These are phyloP conservation scores for Lizonia empirigonia DNA, from an alignment of 2,329 filamentous ascomycete species.

Conservation along the genomic window DNA sequence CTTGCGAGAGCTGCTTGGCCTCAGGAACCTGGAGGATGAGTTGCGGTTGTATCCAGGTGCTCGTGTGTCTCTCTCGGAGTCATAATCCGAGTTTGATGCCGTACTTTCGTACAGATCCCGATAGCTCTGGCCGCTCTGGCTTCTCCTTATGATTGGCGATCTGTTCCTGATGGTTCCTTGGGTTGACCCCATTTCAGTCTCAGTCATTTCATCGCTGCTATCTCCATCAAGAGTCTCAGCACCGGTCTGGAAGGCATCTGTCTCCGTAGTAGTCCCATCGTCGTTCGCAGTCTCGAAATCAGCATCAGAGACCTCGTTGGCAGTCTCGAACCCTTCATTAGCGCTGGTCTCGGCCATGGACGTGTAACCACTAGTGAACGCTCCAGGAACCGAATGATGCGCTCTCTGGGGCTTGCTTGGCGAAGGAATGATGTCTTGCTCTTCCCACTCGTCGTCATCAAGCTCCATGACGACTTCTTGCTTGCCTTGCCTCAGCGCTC, in stretches of 20 bases:
- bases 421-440: constrained; percentile 65
- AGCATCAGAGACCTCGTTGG: constrained; percentile 71
- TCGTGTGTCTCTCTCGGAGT: constrained; percentile 66
- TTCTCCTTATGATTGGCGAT: constrained; percentile 54
- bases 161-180: constrained; percentile 43
- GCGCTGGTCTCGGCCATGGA: constrained; percentile 49
- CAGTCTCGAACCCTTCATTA: constrained; percentile 77
- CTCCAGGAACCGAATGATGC: constrained; percentile 36
- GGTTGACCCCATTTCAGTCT: constrained; percentile 70
- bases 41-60: constrained; percentile 69
- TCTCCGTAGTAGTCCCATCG: constrained; percentile 72
- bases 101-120: constrained; percentile 81
- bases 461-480: constrained; percentile 83
- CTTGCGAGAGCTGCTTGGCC: constrained; percentile 62
- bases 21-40: constrained; percentile 73
- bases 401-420: constrained; percentile 55
- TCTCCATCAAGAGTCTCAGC: constrained; percentile 72
- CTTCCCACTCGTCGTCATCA: constrained; percentile 77
- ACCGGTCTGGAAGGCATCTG: constrained; percentile 95
- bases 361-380: constrained; percentile 40
- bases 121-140: constrained; percentile 55
- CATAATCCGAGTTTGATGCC: constrained; percentile 82
- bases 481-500: constrained; percentile 70
- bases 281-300: constrained; percentile 79
- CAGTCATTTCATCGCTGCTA: constrained; percentile 79